Evolutionary conservation across 2,329 filamentous ascomycete species (phyloP), one percentile per base, ranked within the genome.

Genomic region (Hypocrella siamensis): DNA sequence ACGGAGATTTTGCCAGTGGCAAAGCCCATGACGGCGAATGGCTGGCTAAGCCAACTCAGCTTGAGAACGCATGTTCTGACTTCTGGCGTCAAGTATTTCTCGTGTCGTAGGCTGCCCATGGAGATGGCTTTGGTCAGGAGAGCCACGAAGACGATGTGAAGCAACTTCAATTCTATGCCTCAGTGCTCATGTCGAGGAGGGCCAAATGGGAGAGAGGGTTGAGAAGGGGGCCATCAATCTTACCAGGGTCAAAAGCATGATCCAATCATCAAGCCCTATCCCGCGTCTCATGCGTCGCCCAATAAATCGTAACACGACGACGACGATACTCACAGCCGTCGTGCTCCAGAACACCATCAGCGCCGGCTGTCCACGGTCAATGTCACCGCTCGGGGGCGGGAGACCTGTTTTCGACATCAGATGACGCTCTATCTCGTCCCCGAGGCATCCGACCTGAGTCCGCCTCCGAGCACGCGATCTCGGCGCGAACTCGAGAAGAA

Each of bases 201-300:
- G 3, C 4, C 7, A 18, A 14, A 25, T 6, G 11, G 3, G 21
- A 7, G 22, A 31, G 21, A 7, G 7, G 12, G 21, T 22, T 22
- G 7, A 12, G 21, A 22, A 22, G 14, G 7, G 21, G 21, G 21
- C 7, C 21, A 22, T n/a, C n/a, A 22, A 11, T 24, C 31, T 16
- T 33, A 33, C 34, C 30, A 36, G 26, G 10, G 34, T 33, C 11
- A 31, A 5, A 17, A 36, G 34, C 34, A 36, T 36, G 10, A 31
- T 28, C 34, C 31, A 33, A 25, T 36, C 34, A 17, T 36, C 34
- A 12, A 30, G 17, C 8, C 34, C 34, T 1, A 19, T 25, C 9
- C 16, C n/a, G 10, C 17, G 19, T 4, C 34, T 25, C 28, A 36
- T 27, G 19, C 25, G 15, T 5, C 34, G 28, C 17, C 34, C 34